Evolutionary conservation across 2,329 filamentous ascomycete genomes (phyloP).

Genomic region (Colletotrichum zoysiae): DNA sequence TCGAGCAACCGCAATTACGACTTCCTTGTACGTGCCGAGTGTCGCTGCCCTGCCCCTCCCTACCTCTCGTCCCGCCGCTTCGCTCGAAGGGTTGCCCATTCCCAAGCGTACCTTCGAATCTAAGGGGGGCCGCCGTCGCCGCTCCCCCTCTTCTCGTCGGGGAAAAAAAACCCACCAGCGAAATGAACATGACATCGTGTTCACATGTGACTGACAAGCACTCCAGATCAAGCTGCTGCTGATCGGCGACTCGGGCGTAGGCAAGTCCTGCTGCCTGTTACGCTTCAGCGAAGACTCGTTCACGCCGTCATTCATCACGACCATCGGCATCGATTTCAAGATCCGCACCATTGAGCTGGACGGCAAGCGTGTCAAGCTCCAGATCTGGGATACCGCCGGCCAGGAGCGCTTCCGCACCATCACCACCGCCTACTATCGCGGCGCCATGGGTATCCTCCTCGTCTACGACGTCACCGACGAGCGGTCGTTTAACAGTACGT

Average conservation of each 20-base stretch:
- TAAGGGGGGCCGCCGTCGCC: too few species aligned
- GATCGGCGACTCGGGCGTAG: slow-evolving; percentile 96
- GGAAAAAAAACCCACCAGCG: slow-evolving; percentile 33
- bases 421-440: slow-evolving; percentile 98
- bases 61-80: slow-evolving; percentile 37
- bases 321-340: slow-evolving; percentile 99
- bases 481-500: slow-evolving; percentile 92
- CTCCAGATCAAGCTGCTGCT: slow-evolving; percentile 93
- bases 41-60: slow-evolving; percentile 43
- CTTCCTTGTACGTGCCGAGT: slow-evolving; percentile 81
- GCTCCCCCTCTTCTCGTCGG: neutral
- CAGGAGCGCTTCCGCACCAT: slow-evolving; percentile 99
- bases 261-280: slow-evolving; percentile 96
- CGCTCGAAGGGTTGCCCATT: slow-evolving; percentile 7
- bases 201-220: slow-evolving; percentile 43
- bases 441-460: slow-evolving; percentile 97
- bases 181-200: slow-evolving; percentile 33
- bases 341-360: slow-evolving; percentile 99
- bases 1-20: slow-evolving; percentile 99
- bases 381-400: slow-evolving; percentile 99
- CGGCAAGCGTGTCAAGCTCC: slow-evolving; percentile 97
- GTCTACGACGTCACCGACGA: slow-evolving; percentile 99
- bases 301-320: slow-evolving; percentile 97
- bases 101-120: neutral
- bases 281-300: slow-evolving; percentile 98